These are phyloP conservation scores for Globisporangium megalacanthum DNA, from an alignment of 352 stramenopile species.

Conservation along the genomic window DNA sequence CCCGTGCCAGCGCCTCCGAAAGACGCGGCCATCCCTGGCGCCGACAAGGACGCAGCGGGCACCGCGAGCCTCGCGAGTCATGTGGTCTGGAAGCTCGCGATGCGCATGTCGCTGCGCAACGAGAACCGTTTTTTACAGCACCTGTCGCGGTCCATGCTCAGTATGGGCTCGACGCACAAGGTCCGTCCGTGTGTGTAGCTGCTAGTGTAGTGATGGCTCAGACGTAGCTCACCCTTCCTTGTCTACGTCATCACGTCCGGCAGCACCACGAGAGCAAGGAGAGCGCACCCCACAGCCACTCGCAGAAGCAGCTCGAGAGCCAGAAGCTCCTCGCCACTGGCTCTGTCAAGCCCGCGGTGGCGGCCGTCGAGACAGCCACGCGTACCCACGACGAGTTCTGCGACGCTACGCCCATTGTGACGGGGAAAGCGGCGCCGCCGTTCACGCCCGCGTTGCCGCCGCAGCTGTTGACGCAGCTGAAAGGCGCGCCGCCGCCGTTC, in stretches of 20 bases:
- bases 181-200: conserved; percentile 11
- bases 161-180: conserved; percentile 39
- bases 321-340: conserved; percentile 20
- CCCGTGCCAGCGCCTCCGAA: not conserved
- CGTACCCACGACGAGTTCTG: conserved; percentile 1
- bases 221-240: not conserved
- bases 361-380: not conserved
- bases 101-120: conserved; percentile 62
- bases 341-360: not conserved
- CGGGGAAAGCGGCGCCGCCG: conserved; percentile 11
- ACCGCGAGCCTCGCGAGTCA: conserved; percentile 32
- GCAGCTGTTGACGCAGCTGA: conserved; percentile 49
- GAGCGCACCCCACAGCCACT: conserved; percentile 15
- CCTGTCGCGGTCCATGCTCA: conserved; percentile 62
- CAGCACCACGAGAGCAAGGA: conserved; percentile 7
- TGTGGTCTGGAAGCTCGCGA: conserved; percentile 57
- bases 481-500: conserved; percentile 14
- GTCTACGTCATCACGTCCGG: conserved; percentile 13
- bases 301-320: conserved; percentile 23
- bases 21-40: not conserved
- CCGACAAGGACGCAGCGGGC: conserved; percentile 8
- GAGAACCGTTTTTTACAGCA: conserved; percentile 61
- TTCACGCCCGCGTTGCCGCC: conserved; percentile 32
- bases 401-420: conserved; percentile 9
- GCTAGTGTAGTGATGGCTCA: not conserved